These are phyloP conservation scores for Penicillium simplicissimum DNA, from an alignment of 495 filamentous ascomycete genomes.

Conservation along the genomic window DNA sequence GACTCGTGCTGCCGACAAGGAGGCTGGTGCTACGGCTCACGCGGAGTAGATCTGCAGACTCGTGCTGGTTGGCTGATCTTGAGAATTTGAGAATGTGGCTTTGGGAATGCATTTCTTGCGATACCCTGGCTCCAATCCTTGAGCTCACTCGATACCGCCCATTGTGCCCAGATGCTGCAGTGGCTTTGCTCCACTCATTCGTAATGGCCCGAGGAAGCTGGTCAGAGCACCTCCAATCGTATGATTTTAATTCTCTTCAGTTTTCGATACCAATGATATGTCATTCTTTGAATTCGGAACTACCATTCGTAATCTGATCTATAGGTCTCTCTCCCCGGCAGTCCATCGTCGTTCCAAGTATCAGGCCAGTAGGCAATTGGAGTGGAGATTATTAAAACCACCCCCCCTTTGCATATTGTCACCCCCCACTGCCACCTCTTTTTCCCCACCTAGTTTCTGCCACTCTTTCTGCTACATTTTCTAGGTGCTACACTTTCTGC, in stretches of 20 bases:
- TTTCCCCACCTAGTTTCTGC: no score
- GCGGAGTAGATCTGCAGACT: not conserved
- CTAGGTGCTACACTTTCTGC: no score
- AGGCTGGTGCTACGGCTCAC: not conserved
- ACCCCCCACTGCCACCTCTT: no score
- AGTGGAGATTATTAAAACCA: no score
- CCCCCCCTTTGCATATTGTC: no score
- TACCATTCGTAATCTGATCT: not conserved
- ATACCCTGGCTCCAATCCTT: not conserved
- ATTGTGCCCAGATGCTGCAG: not conserved
- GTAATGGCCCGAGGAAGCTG: not conserved
- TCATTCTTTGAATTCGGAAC: not conserved
- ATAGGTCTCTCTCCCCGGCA: no score
- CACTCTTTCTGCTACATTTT: no score
- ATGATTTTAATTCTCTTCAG: not conserved
- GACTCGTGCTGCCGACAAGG: conserved; percentile 8
- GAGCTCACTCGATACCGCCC: not conserved
- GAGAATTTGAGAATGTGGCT: not conserved
- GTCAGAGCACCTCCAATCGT: not conserved
- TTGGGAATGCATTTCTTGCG: not conserved
- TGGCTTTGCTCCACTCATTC: not conserved
- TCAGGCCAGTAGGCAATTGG: no score
- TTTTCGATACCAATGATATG: not conserved
- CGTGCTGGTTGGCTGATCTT: not conserved
- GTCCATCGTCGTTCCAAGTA: no score